These are phyloP conservation scores for Pyricularia sp. DNA, from an alignment of 2,329 filamentous ascomycete species.

Conservation along the genomic window DNA sequence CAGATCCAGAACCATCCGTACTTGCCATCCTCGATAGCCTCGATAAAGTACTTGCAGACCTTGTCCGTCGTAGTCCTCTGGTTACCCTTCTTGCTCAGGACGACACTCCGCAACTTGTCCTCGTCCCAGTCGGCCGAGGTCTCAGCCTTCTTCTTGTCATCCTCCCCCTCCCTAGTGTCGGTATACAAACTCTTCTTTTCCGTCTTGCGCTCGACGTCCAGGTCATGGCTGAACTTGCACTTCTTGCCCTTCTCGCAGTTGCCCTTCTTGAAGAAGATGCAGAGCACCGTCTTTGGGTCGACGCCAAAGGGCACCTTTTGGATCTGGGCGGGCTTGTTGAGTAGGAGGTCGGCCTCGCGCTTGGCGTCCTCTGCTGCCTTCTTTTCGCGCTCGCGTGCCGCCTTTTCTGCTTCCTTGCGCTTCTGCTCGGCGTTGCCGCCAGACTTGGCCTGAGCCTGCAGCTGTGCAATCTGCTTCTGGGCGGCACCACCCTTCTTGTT, in stretches of 20 bases:
- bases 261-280: conserved; percentile 94
- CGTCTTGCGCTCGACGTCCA: conserved; percentile 77
- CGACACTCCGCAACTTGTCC: conserved; percentile 81
- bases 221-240: conserved; percentile 95
- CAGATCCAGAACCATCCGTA: conserved; percentile 99
- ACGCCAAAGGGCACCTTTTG: conserved; percentile 98
- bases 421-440: conserved; percentile 82
- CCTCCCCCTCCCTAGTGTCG: conserved; percentile 63
- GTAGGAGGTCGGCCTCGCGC: conserved; percentile 65
- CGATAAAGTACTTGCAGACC: conserved; percentile 97
- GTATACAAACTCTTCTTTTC: conserved; percentile 88
- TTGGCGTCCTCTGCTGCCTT: conserved; percentile 75
- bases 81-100: conserved; percentile 94
- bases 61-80: conserved; percentile 92
- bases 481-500: conserved; percentile 94
- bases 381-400: conserved; percentile 70
- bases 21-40: conserved; percentile 94
- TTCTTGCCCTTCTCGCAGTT: conserved; percentile 94
- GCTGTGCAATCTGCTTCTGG: conserved; percentile 79
- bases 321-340: conserved; percentile 85
- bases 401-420: conserved; percentile 56
- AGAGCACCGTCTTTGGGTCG: conserved; percentile 93
- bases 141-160: conserved; percentile 73
- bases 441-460: conserved; percentile 58
- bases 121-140: conserved; percentile 97